phyloP scores from a whole-genome alignment of 2,329 filamentous ascomycete genomes.

The Hortaea werneckii region DNA sequence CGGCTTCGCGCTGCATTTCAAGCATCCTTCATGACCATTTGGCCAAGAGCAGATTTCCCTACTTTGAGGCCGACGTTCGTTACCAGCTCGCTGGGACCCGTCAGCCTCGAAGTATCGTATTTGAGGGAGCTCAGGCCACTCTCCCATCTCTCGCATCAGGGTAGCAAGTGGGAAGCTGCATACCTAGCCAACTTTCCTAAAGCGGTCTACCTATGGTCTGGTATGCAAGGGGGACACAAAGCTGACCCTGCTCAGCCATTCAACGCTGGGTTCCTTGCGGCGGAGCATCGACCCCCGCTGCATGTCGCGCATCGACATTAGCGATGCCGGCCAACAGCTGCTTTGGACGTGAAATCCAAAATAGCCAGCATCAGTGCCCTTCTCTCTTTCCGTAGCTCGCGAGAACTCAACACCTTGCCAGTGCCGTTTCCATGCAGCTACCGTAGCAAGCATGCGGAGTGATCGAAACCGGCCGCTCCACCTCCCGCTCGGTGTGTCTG shows the following conservation, averaged over 20 bases:
- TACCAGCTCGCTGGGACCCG: conserved; percentile 28
- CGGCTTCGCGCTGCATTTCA: conserved; percentile 16
- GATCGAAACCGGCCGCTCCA: conserved; percentile 15
- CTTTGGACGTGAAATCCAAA: too few species aligned
- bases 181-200: conserved; percentile 32
- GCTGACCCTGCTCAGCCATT: conserved; percentile 4
- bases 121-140: conserved; percentile 35
- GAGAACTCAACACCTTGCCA: background rate
- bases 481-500: conserved; percentile 19
- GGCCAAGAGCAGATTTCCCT: conserved; percentile 19
- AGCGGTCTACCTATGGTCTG: conserved; percentile 26
- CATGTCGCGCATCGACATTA: background rate
- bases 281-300: background rate
- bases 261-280: conserved; percentile 11
- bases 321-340: too few species aligned
- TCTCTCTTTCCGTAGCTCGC: background rate
- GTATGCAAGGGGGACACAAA: conserved; percentile 16
- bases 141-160: conserved; percentile 28
- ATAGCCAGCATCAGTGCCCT: too few species aligned
- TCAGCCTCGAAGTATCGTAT: conserved; percentile 37
- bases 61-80: conserved; percentile 16
- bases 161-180: conserved; percentile 36
- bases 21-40: conserved; percentile 20
- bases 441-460: conserved; percentile 3
- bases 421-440: background rate